Base-by-base conservation (phyloP, 371 early-diverging fungal genomes). In the Syncephalis fuscata region DNA sequence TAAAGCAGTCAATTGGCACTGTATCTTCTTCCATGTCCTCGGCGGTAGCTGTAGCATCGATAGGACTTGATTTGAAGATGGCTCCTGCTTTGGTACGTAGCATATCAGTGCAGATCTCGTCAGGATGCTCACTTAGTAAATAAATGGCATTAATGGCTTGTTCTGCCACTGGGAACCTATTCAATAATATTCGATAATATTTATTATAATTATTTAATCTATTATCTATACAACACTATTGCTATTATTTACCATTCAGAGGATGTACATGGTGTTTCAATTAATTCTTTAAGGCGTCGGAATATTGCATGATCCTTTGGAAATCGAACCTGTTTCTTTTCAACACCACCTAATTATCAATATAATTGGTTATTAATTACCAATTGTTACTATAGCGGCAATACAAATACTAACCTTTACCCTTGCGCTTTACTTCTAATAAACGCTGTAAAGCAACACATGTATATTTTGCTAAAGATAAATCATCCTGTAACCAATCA, bases 71-170 rank as follows among this genome's bases (percentile, higher is more conserved):
- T 27, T 54, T 53, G 40, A 62, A 63, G 21, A 63, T 58, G 2
- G 45, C 26, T 27, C 46, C 52, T 42, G 89, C 70, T 48, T 80
- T 66, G 21, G 56, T 45, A 42, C 73, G 70, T 44, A 96, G 73
- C 7, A 94, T 70, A 10, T 78, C 74, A 0, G 71, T 78, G 48
- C 78, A 82, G 19, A 93, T 52, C 1, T 64, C 48, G 51, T 92
- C 90, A 0, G 97, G 97, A 48, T 90, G 83, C 36, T 91, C 88
- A 9, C 82, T 76, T 38, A 95, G 66, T 11, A 74, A 50, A 54
- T 88, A 92, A 16, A 95, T 81, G 1, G 92, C 75, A 56, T 90
- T 91, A 41, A 97, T 64, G 2, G 84, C 92, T 56, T 92, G 90
- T 57, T 95, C 91, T 1, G 89, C 82, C 19, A 92, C 71, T 17